Percentiles rank a stretch among this genome's conserved stretches.
phyloP scores from a whole-genome alignment of 208 protist species.

The Trypanosoma theileri region DNA sequence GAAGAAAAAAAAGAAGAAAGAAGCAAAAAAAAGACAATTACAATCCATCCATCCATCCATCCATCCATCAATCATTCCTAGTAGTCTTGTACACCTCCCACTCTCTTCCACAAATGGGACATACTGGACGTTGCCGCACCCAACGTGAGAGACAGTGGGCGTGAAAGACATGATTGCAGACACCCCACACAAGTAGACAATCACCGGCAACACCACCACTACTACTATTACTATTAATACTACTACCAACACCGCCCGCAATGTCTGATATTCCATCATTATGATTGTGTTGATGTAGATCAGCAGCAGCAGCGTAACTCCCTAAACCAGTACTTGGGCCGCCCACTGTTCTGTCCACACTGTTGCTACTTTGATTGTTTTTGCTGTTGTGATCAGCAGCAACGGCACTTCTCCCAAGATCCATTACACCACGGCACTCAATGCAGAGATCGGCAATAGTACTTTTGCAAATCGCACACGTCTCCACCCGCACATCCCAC shows the following conservation, averaged over 20 bases:
- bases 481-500: constrained; percentile 95
- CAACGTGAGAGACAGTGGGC: constrained; percentile 99
- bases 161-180: constrained; percentile 98
- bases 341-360: background rate
- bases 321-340: background rate
- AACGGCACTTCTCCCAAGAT: background rate
- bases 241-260: background rate
- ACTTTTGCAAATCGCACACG: constrained; percentile 97
- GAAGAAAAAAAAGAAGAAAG: background rate
- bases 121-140: constrained; percentile 97
- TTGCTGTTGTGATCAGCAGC: background rate
- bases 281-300: too few species aligned
- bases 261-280: too few species aligned
- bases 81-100: constrained; percentile 80
- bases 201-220: constrained; percentile 24
- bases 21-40: background rate
- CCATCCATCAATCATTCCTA: constrained; percentile 12
- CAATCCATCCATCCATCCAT: background rate
- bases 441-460: constrained; percentile 96
- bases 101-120: constrained; percentile 95
- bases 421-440: constrained; percentile 77
- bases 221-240: background rate
- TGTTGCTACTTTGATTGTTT: background rate
- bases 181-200: constrained; percentile 97
- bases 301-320: background rate